phyloP scores from a whole-genome alignment of 257 asterid genomes.

The Solanum bukasovii region DNA sequence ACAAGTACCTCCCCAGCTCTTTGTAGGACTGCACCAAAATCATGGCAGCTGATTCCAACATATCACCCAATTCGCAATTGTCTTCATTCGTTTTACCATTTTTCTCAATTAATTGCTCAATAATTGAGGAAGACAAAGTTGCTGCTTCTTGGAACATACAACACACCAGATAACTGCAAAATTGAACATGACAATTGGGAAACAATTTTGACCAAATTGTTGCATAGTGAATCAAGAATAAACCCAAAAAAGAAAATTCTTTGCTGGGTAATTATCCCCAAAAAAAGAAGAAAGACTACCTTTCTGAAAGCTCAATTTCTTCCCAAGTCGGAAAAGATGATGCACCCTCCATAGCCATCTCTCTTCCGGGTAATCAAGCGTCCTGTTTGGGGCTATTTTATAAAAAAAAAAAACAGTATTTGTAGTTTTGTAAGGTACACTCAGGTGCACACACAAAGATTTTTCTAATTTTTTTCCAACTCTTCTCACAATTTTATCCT shows the following conservation, averaged over 20 bases:
- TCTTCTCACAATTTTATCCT: not conserved
- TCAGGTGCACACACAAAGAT: not conserved
- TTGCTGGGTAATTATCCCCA: not conserved
- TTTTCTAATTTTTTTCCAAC: not conserved
- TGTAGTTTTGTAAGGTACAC: not conserved
- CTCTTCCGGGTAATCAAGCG: not conserved
- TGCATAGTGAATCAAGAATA: not conserved
- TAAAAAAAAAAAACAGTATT: not conserved
- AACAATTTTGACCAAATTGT: not conserved
- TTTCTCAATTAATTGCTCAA: constrained; percentile 27
- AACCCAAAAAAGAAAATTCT: not conserved
- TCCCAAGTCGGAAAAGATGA: constrained; percentile 30
- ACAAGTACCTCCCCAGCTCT: constrained; percentile 45
- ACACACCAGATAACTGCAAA: constrained; percentile 62
- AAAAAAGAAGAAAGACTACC: constrained; percentile 9
- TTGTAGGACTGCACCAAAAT: constrained; percentile 73
- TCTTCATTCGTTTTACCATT: constrained; percentile 6
- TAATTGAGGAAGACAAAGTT: constrained; percentile 39
- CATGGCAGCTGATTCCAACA: constrained; percentile 89
- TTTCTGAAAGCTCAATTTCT: constrained; percentile 52
- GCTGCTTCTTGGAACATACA: constrained; percentile 67
- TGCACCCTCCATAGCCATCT: not conserved
- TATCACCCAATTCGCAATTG: constrained; percentile 31
- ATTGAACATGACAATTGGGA: not conserved
- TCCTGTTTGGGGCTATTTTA: not conserved